Conservation (phyloP, 768 basidiomycete genomes). For the Lentinula lateritia region DNA sequence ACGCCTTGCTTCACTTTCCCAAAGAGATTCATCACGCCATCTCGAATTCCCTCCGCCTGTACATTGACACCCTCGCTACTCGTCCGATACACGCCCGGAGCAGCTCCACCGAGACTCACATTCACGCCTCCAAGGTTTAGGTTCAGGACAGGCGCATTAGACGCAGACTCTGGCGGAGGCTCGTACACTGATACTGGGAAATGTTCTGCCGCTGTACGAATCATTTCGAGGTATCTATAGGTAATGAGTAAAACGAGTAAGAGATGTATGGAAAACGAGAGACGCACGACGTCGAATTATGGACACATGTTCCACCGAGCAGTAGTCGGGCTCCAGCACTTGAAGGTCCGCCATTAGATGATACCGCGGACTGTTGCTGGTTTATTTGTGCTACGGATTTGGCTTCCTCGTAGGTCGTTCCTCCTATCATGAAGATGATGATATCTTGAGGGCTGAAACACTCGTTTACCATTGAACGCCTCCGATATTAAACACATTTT, state of each 20-base stretch:
- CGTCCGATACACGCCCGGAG: slow-evolving; percentile 81
- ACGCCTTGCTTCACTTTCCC: slow-evolving; percentile 88
- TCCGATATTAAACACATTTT: slow-evolving; percentile 5
- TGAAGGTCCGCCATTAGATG: slow-evolving; percentile 40
- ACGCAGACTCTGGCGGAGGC: slow-evolving; percentile 69
- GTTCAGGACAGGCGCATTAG: slow-evolving; percentile 76
- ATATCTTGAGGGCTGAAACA: slow-evolving; percentile 81
- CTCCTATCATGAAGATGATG: slow-evolving; percentile 95
- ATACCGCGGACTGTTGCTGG: slow-evolving; percentile 54
- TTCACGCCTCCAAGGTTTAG: slow-evolving; percentile 91
- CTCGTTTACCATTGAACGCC: background rate
- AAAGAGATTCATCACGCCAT: slow-evolving; percentile 82
- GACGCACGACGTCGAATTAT: slow-evolving; percentile 85
- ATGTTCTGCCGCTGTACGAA: slow-evolving; percentile 60
- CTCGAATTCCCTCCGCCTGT: slow-evolving; percentile 83
- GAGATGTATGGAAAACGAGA: background rate
- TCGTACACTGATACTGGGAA: slow-evolving; percentile 67
- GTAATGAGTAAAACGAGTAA: slow-evolving; percentile 1
- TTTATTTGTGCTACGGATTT: slow-evolving; percentile 81
- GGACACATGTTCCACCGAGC: slow-evolving; percentile 91
- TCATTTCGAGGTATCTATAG: slow-evolving; percentile 82
- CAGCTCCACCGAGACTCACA: slow-evolving; percentile 86
- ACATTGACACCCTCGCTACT: slow-evolving; percentile 67
- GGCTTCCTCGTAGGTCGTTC: slow-evolving; percentile 94
- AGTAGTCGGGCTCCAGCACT: slow-evolving; percentile 70